Evolutionary conservation across 441 rosid species (phyloP).

Genomic region (Isatis lusitanica): DNA sequence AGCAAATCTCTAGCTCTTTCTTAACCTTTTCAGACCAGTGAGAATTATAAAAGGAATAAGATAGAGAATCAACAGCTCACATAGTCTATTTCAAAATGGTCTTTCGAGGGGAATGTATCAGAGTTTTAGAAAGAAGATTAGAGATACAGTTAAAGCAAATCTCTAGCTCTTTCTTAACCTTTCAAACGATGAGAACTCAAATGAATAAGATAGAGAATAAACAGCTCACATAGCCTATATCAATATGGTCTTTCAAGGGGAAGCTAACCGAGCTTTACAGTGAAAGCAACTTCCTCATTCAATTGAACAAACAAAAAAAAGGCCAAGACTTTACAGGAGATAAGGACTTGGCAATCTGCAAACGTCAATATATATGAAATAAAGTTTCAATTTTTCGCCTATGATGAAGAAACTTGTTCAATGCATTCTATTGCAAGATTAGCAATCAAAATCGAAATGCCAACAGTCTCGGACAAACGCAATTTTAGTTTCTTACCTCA

Average conservation of each 20-base stretch:
- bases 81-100: background rate
- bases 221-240: background rate
- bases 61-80: background rate
- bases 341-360: background rate
- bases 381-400: constrained; percentile 1
- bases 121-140: background rate
- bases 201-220: constrained; percentile 18
- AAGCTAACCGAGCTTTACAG: background rate
- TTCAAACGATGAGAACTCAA: constrained; percentile 37
- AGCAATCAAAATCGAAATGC: background rate
- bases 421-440: background rate
- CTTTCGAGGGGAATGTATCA: background rate
- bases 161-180: constrained; percentile 79
- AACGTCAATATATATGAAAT: background rate
- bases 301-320: background rate
- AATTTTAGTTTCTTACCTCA: constrained; percentile 45
- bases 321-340: constrained; percentile 10
- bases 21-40: constrained; percentile 63
- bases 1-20: constrained; percentile 72
- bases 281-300: background rate
- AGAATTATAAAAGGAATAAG: constrained; percentile 27
- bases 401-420: background rate
- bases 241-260: background rate
- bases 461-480: background rate
- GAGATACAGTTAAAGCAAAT: background rate